A percentile compares a stretch with the other conserved stretches of the same genome.
Conservation (phyloP, 305 asterid genomes). For the Fraxinus dipetala region DNA sequence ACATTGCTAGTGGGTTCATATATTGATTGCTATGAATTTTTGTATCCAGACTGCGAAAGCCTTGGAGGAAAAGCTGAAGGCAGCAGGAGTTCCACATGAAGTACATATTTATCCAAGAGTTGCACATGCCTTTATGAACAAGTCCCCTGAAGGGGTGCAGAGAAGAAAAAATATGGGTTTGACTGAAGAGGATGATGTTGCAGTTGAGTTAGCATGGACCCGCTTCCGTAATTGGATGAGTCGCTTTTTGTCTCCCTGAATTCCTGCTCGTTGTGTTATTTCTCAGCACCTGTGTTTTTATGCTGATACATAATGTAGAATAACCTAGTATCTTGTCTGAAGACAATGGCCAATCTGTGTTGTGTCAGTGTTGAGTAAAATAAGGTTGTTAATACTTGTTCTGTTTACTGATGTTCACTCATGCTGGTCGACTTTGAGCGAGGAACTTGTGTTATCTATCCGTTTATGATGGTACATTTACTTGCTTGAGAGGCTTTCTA, state of each 20-base stretch:
- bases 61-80: constrained; percentile 78
- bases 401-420: not conserved
- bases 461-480: not conserved
- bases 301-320: not conserved
- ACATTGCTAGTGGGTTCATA: not conserved
- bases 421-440: not conserved
- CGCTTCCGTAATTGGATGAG: constrained; percentile 77
- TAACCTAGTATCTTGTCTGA: not conserved
- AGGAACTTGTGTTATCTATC: not conserved
- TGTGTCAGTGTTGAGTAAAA: not conserved
- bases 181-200: constrained; percentile 62
- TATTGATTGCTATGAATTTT: not conserved
- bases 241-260: constrained; percentile 56
- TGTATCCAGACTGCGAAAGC: constrained; percentile 68
- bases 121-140: constrained; percentile 89
- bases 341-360: not conserved
- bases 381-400: not conserved
- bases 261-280: not conserved
- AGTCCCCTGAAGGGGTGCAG: constrained; percentile 62
- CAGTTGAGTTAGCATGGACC: constrained; percentile 80
- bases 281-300: not conserved
- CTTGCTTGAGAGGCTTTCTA: not conserved
- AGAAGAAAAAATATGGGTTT: constrained; percentile 83
- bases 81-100: constrained; percentile 69
- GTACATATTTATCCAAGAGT: constrained; percentile 70